A percentile compares a stretch with the other conserved stretches of the same genome.
phyloP scores from a whole-genome alignment of 495 filamentous ascomycete species.

The Astrocystis sublimbata region DNA sequence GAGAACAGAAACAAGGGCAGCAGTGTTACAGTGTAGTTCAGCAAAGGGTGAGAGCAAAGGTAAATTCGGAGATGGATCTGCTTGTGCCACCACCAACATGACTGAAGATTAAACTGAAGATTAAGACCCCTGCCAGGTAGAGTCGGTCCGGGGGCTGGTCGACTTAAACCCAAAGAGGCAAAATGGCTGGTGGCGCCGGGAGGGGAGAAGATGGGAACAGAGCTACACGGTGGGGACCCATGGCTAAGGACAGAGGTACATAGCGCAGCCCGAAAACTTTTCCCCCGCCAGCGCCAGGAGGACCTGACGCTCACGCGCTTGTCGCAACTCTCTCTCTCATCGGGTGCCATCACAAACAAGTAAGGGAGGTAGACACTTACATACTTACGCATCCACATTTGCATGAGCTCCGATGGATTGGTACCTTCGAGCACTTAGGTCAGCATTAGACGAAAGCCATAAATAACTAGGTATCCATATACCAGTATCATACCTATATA shows the following conservation, averaged over 20 bases:
- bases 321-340: not conserved
- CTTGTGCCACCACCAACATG: not conserved
- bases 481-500: too few species aligned
- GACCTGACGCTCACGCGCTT: not conserved
- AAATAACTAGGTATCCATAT: too few species aligned
- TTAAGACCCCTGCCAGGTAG: slow-evolving; percentile 18
- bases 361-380: too few species aligned
- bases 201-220: not conserved
- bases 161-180: slow-evolving; percentile 2
- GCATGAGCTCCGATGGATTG: too few species aligned
- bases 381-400: too few species aligned
- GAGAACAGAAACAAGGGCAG: too few species aligned
- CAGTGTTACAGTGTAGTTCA: not conserved
- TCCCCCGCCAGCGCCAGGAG: not conserved
- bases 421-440: too few species aligned
- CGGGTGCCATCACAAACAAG: too few species aligned
- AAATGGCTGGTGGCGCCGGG: not conserved
- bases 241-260: too few species aligned
- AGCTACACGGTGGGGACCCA: not conserved
- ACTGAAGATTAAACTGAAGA: not conserved
- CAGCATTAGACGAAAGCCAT: too few species aligned
- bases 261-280: slow-evolving; percentile 16
- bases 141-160: not conserved
- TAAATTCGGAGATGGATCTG: not conserved
- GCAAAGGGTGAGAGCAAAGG: not conserved